A percentile compares a stretch with the other conserved stretches of the same genome.
Conservation (phyloP, 257 asterid species). For the Parsonsia alboflavescens region DNA sequence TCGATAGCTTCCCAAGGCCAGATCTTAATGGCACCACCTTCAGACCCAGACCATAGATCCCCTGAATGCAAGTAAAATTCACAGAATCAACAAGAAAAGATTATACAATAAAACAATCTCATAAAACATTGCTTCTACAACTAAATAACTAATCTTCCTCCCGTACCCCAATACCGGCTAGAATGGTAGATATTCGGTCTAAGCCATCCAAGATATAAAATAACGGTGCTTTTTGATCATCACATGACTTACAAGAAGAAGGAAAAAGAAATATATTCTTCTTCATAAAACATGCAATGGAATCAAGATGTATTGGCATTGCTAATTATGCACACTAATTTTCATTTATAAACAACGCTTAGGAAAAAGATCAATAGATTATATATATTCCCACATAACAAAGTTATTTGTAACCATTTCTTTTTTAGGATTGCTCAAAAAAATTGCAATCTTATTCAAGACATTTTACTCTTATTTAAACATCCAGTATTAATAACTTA, state of each 20-base stretch:
- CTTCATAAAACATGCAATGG: neutral
- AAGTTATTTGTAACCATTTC: no score
- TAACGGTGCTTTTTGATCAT: neutral
- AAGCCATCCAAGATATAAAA: neutral
- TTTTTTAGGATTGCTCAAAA: no score
- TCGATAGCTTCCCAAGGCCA: conserved; percentile 99
- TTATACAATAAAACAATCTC: neutral
- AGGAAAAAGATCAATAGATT: neutral
- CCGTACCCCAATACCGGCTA: neutral
- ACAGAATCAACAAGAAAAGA: conserved; percentile 15
- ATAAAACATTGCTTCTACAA: neutral
- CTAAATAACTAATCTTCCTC: neutral
- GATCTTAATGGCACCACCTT: conserved; percentile 75
- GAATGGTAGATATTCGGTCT: neutral
- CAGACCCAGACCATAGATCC: conserved; percentile 96
- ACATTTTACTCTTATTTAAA: no score
- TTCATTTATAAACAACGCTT: neutral
- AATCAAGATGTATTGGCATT: neutral
- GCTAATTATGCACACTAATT: neutral
- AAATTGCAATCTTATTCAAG: no score
- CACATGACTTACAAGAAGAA: neutral
- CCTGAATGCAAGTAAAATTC: conserved; percentile 46
- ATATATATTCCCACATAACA: no score
- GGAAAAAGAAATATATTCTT: neutral
- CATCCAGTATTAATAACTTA: no score